Conservation (phyloP, 2,329 filamentous ascomycete genomes). For the Aureobasidium sp. region DNA sequence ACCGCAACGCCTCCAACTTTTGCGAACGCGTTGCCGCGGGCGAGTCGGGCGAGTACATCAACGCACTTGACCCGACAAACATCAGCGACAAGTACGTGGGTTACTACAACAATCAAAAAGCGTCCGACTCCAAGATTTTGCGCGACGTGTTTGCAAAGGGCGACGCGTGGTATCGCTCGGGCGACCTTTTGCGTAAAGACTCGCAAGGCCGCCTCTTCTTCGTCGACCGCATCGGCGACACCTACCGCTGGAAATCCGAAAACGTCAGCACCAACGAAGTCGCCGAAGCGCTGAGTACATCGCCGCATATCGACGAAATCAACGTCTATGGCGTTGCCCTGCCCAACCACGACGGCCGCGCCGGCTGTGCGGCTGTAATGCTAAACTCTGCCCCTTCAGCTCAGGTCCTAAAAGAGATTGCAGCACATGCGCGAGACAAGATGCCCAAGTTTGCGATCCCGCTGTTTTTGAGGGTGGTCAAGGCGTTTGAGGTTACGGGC, state of each 20-base stretch:
- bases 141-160: slow-evolving; percentile 65
- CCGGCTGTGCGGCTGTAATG: slow-evolving; percentile 69
- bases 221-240: slow-evolving; percentile 72
- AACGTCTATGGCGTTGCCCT: slow-evolving; percentile 81
- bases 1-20: slow-evolving; percentile 63
- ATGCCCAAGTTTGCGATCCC: slow-evolving; percentile 72
- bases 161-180: slow-evolving; percentile 76
- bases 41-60: slow-evolving; percentile 69
- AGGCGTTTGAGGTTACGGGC: slow-evolving; percentile 60
- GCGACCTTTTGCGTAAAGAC: slow-evolving; percentile 72
- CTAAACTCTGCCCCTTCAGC: slow-evolving; percentile 29
- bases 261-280: slow-evolving; percentile 55
- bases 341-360: slow-evolving; percentile 74
- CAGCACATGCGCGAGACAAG: slow-evolving; percentile 47
- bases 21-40: slow-evolving; percentile 54
- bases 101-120: slow-evolving; percentile 68
- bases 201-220: slow-evolving; percentile 68
- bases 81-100: slow-evolving; percentile 65
- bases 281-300: slow-evolving; percentile 62
- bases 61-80: slow-evolving; percentile 59
- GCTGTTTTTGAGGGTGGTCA: slow-evolving; percentile 65
- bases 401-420: slow-evolving; percentile 53
- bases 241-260: slow-evolving; percentile 68
- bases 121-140: slow-evolving; percentile 67
- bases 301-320: slow-evolving; percentile 63